Conservation (phyloP, 192 early-diverging fungal genomes). For the Coemansia sp. region DNA sequence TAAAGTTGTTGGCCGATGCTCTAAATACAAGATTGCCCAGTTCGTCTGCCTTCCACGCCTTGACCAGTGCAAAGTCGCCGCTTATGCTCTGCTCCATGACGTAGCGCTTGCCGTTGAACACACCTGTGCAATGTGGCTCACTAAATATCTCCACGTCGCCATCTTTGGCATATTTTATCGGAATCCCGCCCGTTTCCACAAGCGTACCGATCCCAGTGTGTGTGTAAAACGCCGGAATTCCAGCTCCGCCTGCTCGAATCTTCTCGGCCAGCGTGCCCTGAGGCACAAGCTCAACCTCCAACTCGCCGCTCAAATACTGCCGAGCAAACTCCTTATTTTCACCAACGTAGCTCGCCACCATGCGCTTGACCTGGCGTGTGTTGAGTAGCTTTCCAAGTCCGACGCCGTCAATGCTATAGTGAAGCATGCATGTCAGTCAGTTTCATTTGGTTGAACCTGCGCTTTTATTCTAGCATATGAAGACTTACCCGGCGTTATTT, state of each 20-base stretch:
- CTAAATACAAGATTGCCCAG: conserved; percentile 69
- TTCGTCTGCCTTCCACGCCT: conserved; percentile 77
- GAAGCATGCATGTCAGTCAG: neutral
- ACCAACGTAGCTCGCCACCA: conserved; percentile 71
- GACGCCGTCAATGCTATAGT: conserved; percentile 58
- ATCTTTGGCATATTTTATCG: conserved; percentile 64
- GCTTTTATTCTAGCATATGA: neutral
- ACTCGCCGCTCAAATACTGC: conserved; percentile 71
- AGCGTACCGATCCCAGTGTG: conserved; percentile 67
- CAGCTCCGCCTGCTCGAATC: conserved; percentile 71
- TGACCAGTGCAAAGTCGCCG: conserved; percentile 71
- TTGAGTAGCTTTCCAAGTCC: conserved; percentile 65
- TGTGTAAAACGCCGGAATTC: conserved; percentile 70
- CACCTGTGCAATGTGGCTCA: conserved; percentile 59
- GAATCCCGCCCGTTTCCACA: conserved; percentile 65
- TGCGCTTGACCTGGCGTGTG: conserved; percentile 67
- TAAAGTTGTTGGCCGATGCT: conserved; percentile 72
- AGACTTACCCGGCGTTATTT: conserved; percentile 54
- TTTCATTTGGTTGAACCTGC: neutral
- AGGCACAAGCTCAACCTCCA: conserved; percentile 71
- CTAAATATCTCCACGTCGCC: conserved; percentile 57
- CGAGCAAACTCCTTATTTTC: conserved; percentile 76
- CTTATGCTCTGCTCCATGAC: conserved; percentile 71
- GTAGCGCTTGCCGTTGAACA: conserved; percentile 61
- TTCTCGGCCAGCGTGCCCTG: conserved; percentile 74